These are phyloP conservation scores for Jamesozyma spencerorum DNA, from an alignment of 805 yeast genomes.

Conservation along the genomic window DNA sequence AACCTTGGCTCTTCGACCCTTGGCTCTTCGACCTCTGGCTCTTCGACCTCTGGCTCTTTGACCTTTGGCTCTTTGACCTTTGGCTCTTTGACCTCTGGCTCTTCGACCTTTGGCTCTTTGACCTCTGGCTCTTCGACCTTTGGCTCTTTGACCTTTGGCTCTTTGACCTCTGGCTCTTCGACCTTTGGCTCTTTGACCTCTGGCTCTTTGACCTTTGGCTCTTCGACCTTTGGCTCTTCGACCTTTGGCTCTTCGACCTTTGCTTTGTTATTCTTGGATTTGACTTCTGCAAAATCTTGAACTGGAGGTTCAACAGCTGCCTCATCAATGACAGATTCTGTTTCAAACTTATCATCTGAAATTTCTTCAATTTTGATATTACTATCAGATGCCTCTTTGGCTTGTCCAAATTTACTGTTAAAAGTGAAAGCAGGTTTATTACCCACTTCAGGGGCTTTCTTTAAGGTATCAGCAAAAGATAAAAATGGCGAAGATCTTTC, in stretches of 20 bases:
- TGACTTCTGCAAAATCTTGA: not conserved
- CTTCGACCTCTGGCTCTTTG: not conserved
- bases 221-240: not conserved
- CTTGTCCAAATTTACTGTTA: not conserved
- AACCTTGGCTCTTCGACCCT: not conserved
- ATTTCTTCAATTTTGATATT: not conserved
- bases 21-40: not conserved
- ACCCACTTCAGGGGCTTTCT: slow-evolving; percentile 6
- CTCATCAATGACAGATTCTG: not conserved
- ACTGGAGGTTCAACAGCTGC: not conserved
- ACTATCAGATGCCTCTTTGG: not conserved
- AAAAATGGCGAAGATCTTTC: slow-evolving; percentile 20
- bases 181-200: not conserved
- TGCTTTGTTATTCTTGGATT: not conserved
- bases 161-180: not conserved
- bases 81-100: not conserved
- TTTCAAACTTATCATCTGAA: not conserved
- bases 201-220: not conserved
- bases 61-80: not conserved
- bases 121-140: not conserved
- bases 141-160: not conserved
- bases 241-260: not conserved
- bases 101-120: not conserved
- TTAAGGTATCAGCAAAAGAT: slow-evolving; percentile 16
- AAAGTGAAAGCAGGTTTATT: slow-evolving; percentile 1